Evolutionary conservation across 2,329 filamentous ascomycete genomes (phyloP), one percentile per base, ranked within the genome.

Genomic region (Aspergillus terreus): DNA sequence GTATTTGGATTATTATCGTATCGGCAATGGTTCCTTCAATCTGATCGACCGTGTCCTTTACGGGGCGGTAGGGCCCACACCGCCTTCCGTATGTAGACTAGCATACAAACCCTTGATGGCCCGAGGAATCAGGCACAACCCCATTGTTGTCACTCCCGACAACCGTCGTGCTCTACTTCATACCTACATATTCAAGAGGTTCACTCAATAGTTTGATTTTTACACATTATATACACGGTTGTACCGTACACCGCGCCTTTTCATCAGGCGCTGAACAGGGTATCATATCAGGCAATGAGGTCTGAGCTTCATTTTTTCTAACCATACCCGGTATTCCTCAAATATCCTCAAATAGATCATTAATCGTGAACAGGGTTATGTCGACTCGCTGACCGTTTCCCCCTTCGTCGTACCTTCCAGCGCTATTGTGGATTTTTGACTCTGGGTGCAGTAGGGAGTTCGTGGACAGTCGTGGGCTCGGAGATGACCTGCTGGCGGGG

Each of bases 31-130:
- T 27, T 40, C 54, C 58, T 58, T 60, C 60, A 60, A 66, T 66
- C 59, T 69, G 66, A 69, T 68, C 52, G 67, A 70, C 67, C 66
- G 67, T 70, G 67, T 70, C 67, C 67, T 70, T 62, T 65, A 65
- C 59, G 56, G 53, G 52, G 55, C 43, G 23, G 41, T 36, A 17
- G 3, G 15, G 10, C 2, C 7, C 47, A 51, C 56, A 69, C 67
- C 67, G 67, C 67, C 65, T 68, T 32, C 65, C 49, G 5, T 40
- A 46, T 25, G 10, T 30, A 47, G 17, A 4, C n/a, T 47, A 38
- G 12, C 15, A 4, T 40, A 42, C 40, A 23, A 21, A 41, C 32
- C 47, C 6, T 42, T 3, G 15, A 21, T 12, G 11, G 40, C 43
- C 43, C 17, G n/a, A 27, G 12, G 43, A 44, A 27, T 44, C 43